A percentile compares a stretch with the other conserved stretches of the same genome.
phyloP scores from a whole-genome alignment of 306 rosid species.

The Dryas alaskensis region DNA sequence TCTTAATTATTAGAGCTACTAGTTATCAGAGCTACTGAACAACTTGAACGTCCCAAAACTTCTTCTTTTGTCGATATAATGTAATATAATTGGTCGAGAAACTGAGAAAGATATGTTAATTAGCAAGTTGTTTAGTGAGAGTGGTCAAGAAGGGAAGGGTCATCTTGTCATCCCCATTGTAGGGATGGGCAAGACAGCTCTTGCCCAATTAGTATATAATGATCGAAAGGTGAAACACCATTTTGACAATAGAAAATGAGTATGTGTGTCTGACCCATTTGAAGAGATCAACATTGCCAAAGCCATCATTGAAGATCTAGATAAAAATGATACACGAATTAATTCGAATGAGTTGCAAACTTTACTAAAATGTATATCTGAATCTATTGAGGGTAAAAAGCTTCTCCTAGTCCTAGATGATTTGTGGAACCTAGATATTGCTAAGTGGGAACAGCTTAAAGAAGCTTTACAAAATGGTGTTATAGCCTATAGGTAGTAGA shows the following conservation, averaged over 20 bases:
- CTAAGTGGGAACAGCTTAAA: background rate
- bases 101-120: background rate
- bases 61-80: background rate
- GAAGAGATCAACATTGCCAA: background rate
- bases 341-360: background rate
- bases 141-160: background rate
- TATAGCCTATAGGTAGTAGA: conserved; percentile 11
- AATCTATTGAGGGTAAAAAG: background rate
- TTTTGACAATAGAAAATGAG: background rate
- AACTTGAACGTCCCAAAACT: background rate
- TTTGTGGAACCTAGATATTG: background rate
- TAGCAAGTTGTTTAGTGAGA: background rate
- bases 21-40: background rate
- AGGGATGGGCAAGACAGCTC: conserved; percentile 11
- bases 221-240: background rate
- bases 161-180: background rate
- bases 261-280: background rate
- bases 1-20: too few relatives aligned
- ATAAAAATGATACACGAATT: background rate
- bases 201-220: background rate
- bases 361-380: background rate
- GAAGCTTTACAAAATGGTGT: background rate
- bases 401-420: conserved; percentile 21
- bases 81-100: background rate
- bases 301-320: background rate